Evolutionary conservation across 352 stramenopile species (phyloP).

Genomic region (Pythium coloratum): DNA sequence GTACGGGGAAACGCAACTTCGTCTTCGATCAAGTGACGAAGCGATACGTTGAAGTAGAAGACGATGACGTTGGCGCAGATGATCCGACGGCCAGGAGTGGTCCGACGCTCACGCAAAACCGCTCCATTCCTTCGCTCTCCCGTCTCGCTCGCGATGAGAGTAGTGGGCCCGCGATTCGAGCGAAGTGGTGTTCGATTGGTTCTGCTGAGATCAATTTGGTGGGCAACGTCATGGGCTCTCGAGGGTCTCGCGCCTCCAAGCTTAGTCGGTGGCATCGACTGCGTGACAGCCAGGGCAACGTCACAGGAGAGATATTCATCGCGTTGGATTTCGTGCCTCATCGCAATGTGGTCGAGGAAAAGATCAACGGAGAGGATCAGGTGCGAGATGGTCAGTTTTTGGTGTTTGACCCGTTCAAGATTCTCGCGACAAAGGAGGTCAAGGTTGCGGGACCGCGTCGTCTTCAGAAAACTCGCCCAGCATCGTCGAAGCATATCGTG

Average conservation of each 20-base stretch:
- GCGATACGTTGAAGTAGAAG: conserved; percentile 86
- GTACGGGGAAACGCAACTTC: conserved; percentile 75
- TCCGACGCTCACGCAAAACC: neutral
- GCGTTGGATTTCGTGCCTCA: conserved; percentile 77
- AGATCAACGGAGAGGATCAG: conserved; percentile 62
- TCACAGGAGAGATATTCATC: conserved; percentile 86
- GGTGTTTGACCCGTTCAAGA: conserved; percentile 87
- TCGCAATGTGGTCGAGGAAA: conserved; percentile 26
- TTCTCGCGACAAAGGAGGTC: conserved; percentile 51
- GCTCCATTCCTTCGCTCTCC: conserved; percentile 16
- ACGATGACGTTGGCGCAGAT: conserved; percentile 50
- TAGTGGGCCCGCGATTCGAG: conserved; percentile 40
- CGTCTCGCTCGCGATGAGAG: conserved; percentile 53
- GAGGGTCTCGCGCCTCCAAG: conserved; percentile 58
- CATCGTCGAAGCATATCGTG: conserved; percentile 56
- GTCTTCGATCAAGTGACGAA: conserved; percentile 86
- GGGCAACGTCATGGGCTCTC: conserved; percentile 80
- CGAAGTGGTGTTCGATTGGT: conserved; percentile 77
- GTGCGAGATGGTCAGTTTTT: conserved; percentile 84
- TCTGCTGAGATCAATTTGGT: conserved; percentile 84
- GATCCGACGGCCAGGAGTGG: conserved; percentile 6
- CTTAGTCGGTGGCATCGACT: conserved; percentile 85
- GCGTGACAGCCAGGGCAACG: conserved; percentile 70
- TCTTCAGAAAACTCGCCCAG: conserved; percentile 22
- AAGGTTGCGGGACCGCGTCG: conserved; percentile 27